Conservation (phyloP, 495 filamentous ascomycete genomes). For the Penicillium cinerascens region DNA sequence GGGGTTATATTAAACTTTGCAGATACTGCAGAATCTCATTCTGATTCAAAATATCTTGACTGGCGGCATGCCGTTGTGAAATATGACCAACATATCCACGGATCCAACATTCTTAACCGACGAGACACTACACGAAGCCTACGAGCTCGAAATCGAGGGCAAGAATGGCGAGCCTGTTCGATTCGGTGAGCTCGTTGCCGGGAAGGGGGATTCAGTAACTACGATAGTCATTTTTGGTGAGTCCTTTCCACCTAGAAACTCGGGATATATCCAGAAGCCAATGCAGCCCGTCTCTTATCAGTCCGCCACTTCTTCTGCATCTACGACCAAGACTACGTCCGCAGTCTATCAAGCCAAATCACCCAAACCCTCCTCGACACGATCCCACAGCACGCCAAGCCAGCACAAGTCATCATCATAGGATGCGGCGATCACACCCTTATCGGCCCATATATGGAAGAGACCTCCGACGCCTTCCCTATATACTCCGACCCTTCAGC, state of each 20-base stretch:
- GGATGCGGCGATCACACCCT: constrained; percentile 21
- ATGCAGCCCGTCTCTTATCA: background rate
- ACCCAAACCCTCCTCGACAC: constrained; percentile 17
- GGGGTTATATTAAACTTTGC: too few species aligned
- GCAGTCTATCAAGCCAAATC: constrained; percentile 13
- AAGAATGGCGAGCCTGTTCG: constrained; percentile 13
- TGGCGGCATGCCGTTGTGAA: background rate
- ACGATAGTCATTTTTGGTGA: constrained; percentile 21
- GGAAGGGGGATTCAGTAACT: constrained; percentile 22
- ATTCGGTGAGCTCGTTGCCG: constrained; percentile 24
- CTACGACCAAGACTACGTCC: constrained; percentile 29
- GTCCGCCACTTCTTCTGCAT: constrained; percentile 29
- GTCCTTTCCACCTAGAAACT: background rate
- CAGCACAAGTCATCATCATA: constrained; percentile 27
- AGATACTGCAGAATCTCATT: background rate
- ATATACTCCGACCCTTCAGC: constrained; percentile 23
- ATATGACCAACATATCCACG: constrained; percentile 1
- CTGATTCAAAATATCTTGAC: too few species aligned
- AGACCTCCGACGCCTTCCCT: constrained; percentile 16
- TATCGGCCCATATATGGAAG: constrained; percentile 22
- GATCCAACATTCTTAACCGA: constrained; percentile 5
- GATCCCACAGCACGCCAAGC: constrained; percentile 10
- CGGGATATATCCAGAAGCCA: background rate
- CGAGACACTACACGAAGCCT: constrained; percentile 30
- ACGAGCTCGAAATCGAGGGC: constrained; percentile 20